A percentile compares a stretch with the other conserved stretches of the same genome.
Evolutionary conservation across 805 yeast genomes (phyloP).

Genomic region (Candida dendrica): DNA sequence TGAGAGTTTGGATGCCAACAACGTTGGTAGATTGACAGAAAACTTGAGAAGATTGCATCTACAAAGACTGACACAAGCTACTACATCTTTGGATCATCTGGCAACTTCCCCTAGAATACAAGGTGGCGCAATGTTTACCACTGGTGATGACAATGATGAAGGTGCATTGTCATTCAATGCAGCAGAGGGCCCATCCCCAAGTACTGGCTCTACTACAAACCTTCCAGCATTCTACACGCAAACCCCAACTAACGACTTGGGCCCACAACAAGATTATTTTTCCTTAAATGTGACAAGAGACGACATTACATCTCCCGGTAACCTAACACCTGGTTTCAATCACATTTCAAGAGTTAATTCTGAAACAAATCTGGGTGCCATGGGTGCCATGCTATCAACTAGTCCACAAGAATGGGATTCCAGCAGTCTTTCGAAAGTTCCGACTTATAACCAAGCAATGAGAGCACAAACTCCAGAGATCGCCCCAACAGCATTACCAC

Average conservation of each 20-base stretch:
- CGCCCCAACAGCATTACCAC: slow-evolving; percentile 59
- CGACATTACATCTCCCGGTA: slow-evolving; percentile 31
- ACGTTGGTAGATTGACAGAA: slow-evolving; percentile 35
- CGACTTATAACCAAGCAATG: slow-evolving; percentile 78
- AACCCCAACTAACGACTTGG: slow-evolving; percentile 18
- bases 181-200: background rate
- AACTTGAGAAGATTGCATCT: slow-evolving; percentile 44
- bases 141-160: slow-evolving; percentile 16
- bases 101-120: slow-evolving; percentile 7
- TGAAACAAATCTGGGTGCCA: slow-evolving; percentile 22
- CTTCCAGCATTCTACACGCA: slow-evolving; percentile 1
- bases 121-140: background rate
- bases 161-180: slow-evolving; percentile 10
- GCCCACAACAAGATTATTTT: slow-evolving; percentile 29
- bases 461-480: slow-evolving; percentile 43
- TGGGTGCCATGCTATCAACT: background rate
- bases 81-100: slow-evolving; percentile 18
- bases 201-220: background rate
- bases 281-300: slow-evolving; percentile 9
- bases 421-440: slow-evolving; percentile 57
- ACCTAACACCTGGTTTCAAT: slow-evolving; percentile 44
- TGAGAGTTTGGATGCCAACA: slow-evolving; percentile 20
- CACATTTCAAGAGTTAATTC: slow-evolving; percentile 58
- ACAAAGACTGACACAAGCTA: slow-evolving; percentile 37
- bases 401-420: slow-evolving; percentile 32